Conservation (phyloP, 257 asterid species). For the Rauvolfia tetraphylla region DNA sequence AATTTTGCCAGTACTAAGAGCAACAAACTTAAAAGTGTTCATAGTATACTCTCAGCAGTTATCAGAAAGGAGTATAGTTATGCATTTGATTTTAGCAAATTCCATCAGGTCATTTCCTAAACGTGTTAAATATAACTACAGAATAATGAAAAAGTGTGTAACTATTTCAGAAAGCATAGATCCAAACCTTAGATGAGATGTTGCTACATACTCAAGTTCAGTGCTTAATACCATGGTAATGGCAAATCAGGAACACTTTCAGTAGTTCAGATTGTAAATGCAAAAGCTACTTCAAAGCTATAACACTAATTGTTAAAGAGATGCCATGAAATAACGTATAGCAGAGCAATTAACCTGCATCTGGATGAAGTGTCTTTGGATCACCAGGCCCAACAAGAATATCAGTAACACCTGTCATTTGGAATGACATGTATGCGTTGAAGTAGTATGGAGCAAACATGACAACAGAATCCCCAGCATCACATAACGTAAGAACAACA, state of each 20-base stretch:
- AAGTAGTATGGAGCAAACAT: conserved; percentile 99
- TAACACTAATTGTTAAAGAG: neutral
- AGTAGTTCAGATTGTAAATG: neutral
- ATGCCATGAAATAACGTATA: neutral
- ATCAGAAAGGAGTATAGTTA: neutral
- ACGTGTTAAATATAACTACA: too few relatives aligned
- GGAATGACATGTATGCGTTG: conserved; percentile 95
- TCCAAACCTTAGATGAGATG: too few relatives aligned
- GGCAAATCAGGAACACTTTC: neutral
- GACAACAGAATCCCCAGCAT: conserved; percentile 82
- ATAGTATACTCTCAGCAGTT: neutral
- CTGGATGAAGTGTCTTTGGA: conserved; percentile 85
- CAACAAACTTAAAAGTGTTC: neutral
- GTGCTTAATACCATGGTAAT: too few relatives aligned
- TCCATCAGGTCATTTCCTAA: too few relatives aligned
- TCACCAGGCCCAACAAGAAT: conserved; percentile 91
- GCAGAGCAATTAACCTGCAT: conserved; percentile 57
- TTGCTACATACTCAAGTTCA: too few relatives aligned
- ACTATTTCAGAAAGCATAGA: neutral
- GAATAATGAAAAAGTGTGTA: too few relatives aligned
- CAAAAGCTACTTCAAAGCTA: neutral
- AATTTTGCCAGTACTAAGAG: neutral
- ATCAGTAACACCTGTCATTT: conserved; percentile 94
- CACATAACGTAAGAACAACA: conserved; percentile 80
- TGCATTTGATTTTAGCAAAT: neutral